These are phyloP conservation scores for Edaphochlamys debaryana DNA, from an alignment of 139 green algal genomes.

Conservation along the genomic window DNA sequence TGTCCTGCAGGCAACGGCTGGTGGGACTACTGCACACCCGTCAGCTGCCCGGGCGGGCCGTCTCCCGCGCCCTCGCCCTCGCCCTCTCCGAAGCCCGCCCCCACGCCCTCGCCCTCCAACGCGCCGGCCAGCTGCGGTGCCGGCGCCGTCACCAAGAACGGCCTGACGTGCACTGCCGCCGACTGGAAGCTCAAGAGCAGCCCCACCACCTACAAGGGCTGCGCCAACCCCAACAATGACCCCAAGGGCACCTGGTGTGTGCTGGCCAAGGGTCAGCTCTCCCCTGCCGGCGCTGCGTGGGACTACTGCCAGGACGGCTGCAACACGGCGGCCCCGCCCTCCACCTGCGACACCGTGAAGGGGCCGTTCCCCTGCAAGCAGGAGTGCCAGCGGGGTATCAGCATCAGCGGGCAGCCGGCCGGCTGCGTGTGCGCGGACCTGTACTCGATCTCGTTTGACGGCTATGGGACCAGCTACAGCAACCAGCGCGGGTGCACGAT, in stretches of 20 bases:
- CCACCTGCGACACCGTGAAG: too few species aligned
- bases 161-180: background rate
- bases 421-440: background rate
- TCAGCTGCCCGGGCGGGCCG: background rate
- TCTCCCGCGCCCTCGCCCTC: background rate
- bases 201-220: background rate
- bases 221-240: constrained; percentile 19
- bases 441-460: background rate
- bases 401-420: background rate
- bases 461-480: background rate
- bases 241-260: background rate
- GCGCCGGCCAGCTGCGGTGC: background rate
- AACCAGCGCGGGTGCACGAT: background rate
- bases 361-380: background rate
- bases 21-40: background rate
- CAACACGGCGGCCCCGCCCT: background rate
- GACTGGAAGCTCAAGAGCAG: background rate
- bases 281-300: background rate
- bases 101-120: too few species aligned
- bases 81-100: background rate
- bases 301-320: background rate
- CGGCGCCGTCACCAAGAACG: background rate
- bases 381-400: background rate
- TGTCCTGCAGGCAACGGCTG: constrained; percentile 6
- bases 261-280: background rate